Evolutionary conservation across 2,329 filamentous ascomycete species (phyloP).

Genomic region (Neofusicoccum cordaticola): DNA sequence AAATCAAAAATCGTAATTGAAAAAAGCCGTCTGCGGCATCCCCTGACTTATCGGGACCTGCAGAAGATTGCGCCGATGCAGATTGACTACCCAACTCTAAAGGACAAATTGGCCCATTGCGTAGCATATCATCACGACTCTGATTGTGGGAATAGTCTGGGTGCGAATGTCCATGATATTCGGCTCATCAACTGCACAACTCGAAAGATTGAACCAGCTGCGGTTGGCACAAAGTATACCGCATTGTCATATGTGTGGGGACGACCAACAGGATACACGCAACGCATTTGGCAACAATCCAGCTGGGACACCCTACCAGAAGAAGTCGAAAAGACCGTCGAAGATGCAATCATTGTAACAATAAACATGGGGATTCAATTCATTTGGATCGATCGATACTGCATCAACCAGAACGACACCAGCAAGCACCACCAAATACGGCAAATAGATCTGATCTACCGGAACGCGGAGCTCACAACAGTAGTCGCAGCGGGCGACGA

Average conservation of each 20-base stretch:
- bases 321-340: neutral
- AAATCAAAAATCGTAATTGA: too few species aligned
- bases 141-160: too few species aligned
- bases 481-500: conserved; percentile 35
- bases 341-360: neutral
- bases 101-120: too few species aligned
- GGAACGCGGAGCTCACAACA: conserved; percentile 47
- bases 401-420: conserved; percentile 44
- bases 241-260: conserved; percentile 14
- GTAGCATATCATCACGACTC: too few species aligned
- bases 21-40: too few species aligned
- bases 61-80: too few species aligned
- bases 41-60: too few species aligned
- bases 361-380: conserved; percentile 43
- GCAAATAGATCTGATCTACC: conserved; percentile 48
- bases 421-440: conserved; percentile 40
- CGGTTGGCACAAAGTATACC: neutral
- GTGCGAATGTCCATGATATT: too few species aligned
- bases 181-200: neutral
- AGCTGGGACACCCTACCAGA: neutral
- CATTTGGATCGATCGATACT: conserved; percentile 46
- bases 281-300: neutral
- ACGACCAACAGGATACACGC: neutral
- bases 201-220: neutral
- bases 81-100: too few species aligned